Evolutionary conservation across 305 asterid genomes (phyloP).

Genomic region (Fraxinus floribunda): DNA sequence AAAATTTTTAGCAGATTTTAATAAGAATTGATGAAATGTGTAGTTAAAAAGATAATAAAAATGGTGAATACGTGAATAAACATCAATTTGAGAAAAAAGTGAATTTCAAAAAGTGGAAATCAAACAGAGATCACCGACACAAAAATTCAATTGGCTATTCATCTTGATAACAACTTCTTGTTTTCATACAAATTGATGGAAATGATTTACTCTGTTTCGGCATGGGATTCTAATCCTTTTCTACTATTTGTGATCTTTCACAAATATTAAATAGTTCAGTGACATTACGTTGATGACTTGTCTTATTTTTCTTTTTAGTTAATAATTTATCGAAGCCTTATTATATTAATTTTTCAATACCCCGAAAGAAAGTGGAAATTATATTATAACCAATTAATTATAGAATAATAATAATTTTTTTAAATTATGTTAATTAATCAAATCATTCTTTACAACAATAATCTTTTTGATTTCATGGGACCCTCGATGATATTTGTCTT

Average conservation of each 20-base stretch:
- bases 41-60: neutral
- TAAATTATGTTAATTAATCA: neutral
- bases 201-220: neutral
- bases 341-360: neutral
- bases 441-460: neutral
- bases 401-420: neutral
- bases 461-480: constrained; percentile 22
- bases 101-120: neutral
- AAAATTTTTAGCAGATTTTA: no score
- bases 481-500: constrained; percentile 8
- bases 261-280: neutral
- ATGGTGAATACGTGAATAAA: neutral
- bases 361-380: neutral
- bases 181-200: neutral
- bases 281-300: neutral
- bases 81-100: neutral
- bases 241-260: constrained; percentile 1
- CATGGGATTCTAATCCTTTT: neutral
- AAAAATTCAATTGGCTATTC: neutral
- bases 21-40: neutral
- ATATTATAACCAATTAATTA: neutral
- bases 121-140: neutral
- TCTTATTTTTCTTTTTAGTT: neutral
- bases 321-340: neutral
- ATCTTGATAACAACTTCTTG: neutral